Evolutionary conservation across 139 green algal species (phyloP).

Genomic region (Coelastrella sp.): DNA sequence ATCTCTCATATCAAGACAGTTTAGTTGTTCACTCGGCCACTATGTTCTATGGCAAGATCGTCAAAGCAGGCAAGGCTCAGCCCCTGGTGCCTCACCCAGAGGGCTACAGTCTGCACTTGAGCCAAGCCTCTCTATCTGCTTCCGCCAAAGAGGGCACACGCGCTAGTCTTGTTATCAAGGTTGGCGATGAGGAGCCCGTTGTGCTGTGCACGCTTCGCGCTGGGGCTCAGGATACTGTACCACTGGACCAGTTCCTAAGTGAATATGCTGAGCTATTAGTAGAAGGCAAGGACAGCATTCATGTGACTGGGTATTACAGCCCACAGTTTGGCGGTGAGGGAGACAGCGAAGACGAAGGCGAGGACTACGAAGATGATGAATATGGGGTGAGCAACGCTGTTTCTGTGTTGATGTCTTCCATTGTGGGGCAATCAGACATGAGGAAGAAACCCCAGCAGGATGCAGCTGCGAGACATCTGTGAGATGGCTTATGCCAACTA

Average conservation of each 20-base stretch:
- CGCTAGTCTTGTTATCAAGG: constrained; percentile 61
- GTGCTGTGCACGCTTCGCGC: constrained; percentile 73
- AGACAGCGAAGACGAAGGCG: constrained; percentile 63
- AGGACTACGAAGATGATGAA: constrained; percentile 43
- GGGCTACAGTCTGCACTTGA: constrained; percentile 74
- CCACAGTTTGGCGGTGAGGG: constrained; percentile 42
- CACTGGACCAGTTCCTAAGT: constrained; percentile 83
- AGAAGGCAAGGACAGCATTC: constrained; percentile 64
- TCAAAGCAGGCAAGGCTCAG: constrained; percentile 71
- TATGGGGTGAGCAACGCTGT: constrained; percentile 19
- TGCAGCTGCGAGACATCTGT: no score
- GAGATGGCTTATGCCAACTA: no score
- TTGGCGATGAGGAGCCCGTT: constrained; percentile 56
- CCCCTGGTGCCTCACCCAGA: constrained; percentile 82
- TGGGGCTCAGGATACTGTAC: constrained; percentile 66
- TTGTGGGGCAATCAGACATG: not conserved
- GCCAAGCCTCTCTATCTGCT: constrained; percentile 65
- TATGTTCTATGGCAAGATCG: constrained; percentile 81
- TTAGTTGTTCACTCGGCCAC: no score
- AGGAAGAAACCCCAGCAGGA: not conserved
- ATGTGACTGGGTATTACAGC: constrained; percentile 81
- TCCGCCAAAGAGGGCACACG: constrained; percentile 49
- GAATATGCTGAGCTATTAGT: constrained; percentile 87
- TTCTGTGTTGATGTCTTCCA: not conserved
- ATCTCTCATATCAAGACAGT: no score